Base-by-base conservation (phyloP, 352 stramenopile species). In the Blastocystis sp. region DNA sequence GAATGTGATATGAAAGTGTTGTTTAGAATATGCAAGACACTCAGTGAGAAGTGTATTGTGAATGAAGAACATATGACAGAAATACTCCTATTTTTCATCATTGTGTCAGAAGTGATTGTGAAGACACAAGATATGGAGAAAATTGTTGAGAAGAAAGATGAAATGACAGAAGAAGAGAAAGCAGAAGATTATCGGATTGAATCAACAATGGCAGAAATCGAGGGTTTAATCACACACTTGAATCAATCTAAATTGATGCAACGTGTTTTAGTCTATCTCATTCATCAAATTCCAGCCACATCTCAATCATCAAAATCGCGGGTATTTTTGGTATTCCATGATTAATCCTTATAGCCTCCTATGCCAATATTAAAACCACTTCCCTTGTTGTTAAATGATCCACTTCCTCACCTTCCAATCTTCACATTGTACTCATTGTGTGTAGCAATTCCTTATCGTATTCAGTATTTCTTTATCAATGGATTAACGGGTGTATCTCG, bases 391-490 rank as follows among this genome's bases (percentile, higher is more conserved):
- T 49, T 51, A 12, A n/a, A 32, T 3, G 29, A 66, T 24, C 51
- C 42, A 56, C 0, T 37, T 52, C 11, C 6, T 6, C 29, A 63
- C 5, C 16, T 83, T n/a, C 32, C 71, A 11, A 63, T 63, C 3
- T 83, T 67, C 71, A 83, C 71, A 24, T 29, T 83, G 0, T 83
- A 66, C 54, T 9, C 2, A n/a, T 35, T 83, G 71, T 32, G 46
- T 14, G n/a, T 27, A 6, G 16, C 54, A 0, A 9, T 83, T 35
- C 71, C 71, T 5, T 37, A 27, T 29, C 71, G 51, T 24, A 14
- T 83, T 35, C 71, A 83, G 71, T 66, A 16, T 11, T 65, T 66
- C 16, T 83, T 52, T 56, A 66, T 83, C 46, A 65, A 83, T 42
- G 51, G 46, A 46, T 5, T 83, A 19, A 63, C 46, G 32, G 71